Conservation (phyloP, 345 rosid species). For the Citrus mangshanensis region DNA sequence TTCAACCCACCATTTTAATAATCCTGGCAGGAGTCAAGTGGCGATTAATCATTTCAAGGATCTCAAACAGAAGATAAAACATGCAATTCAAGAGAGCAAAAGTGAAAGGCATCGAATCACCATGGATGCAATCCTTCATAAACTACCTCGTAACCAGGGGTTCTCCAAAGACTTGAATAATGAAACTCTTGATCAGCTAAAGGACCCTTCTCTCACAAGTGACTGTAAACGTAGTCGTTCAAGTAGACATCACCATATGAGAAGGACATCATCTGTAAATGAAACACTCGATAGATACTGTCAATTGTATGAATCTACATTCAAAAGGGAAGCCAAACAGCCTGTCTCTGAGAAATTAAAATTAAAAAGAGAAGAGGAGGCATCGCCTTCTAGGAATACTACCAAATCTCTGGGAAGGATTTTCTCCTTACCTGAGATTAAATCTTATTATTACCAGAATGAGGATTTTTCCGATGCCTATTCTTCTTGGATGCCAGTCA, state of each 20-base stretch:
- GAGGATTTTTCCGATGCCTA: constrained; percentile 28
- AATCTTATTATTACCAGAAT: constrained; percentile 19
- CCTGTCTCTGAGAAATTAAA: constrained; percentile 24
- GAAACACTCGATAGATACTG: constrained; percentile 62
- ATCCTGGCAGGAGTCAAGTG: constrained; percentile 33
- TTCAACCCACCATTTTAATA: constrained; percentile 30
- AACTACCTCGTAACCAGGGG: constrained; percentile 57
- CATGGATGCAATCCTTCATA: constrained; percentile 81
- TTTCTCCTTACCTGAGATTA: constrained; percentile 61
- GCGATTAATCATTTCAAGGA: constrained; percentile 60
- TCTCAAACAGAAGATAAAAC: constrained; percentile 62
- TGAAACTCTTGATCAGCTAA: constrained; percentile 33
- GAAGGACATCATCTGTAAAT: constrained; percentile 52
- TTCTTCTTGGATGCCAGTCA: constrained; percentile 17
- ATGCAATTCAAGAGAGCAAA: constrained; percentile 53
- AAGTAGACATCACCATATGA: constrained; percentile 20
- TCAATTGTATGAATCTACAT: constrained; percentile 54
- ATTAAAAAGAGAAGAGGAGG: constrained; percentile 29
- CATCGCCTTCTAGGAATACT: constrained; percentile 8
- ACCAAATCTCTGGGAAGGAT: constrained; percentile 49
- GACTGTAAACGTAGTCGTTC: constrained; percentile 16
- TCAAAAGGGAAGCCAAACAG: constrained; percentile 44
- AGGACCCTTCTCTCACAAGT: constrained; percentile 14
- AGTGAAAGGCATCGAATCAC: constrained; percentile 65
- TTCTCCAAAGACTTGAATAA: constrained; percentile 53